Evolutionary conservation across 768 basidiomycete genomes (phyloP).

Genomic region (Boletus barrowsii): DNA sequence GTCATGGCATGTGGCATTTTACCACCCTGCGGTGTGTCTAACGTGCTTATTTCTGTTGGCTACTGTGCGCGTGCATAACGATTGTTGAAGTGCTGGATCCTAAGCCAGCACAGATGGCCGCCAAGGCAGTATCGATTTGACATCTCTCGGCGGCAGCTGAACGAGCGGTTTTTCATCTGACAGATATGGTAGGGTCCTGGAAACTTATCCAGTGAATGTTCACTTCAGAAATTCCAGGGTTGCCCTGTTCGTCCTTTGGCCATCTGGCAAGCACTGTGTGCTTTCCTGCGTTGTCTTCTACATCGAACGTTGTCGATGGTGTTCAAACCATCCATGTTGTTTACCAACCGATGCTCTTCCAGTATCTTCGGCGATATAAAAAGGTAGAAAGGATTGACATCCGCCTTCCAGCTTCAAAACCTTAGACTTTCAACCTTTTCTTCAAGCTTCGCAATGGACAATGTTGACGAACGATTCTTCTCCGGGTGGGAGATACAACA

Average conservation of each 20-base stretch:
- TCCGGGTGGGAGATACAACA: not conserved
- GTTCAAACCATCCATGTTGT: too few species aligned
- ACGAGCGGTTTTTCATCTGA: too few species aligned
- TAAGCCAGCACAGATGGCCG: not conserved
- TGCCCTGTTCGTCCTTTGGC: too few species aligned
- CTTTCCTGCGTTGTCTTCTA: too few species aligned
- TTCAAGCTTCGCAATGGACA: not conserved
- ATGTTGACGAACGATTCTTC: not conserved
- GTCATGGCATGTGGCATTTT: not conserved
- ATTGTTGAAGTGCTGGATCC: not conserved
- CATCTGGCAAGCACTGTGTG: too few species aligned
- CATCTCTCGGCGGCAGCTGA: too few species aligned
- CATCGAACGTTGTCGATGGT: too few species aligned
- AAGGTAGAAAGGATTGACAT: not conserved
- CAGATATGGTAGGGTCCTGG: too few species aligned
- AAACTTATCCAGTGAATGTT: too few species aligned
- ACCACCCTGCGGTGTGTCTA: not conserved
- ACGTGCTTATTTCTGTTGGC: not conserved
- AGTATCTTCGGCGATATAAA: not conserved
- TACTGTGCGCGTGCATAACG: not conserved
- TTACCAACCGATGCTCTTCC: not conserved
- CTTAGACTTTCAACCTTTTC: too few species aligned
- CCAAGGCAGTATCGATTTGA: not conserved
- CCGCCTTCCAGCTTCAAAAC: too few species aligned
- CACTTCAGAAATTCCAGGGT: too few species aligned